phyloP scores from a whole-genome alignment of 768 basidiomycete genomes.

The Russula ochroleuca region DNA sequence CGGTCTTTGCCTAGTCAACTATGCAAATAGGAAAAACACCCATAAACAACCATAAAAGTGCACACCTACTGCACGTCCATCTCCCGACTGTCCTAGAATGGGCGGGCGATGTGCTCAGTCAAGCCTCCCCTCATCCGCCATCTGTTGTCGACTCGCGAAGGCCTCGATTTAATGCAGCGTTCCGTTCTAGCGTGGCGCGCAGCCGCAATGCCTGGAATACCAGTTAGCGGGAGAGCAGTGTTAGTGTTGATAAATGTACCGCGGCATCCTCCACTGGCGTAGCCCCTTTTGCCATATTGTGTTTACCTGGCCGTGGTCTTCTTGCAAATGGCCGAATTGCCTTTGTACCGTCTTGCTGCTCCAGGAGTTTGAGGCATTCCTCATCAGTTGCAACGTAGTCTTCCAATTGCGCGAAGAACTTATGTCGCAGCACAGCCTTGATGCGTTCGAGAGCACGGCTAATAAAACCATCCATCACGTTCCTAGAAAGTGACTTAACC shows the following conservation, averaged over 20 bases:
- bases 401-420: conserved; percentile 74
- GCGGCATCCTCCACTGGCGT: conserved; percentile 79
- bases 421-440: conserved; percentile 78
- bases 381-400: conserved; percentile 68
- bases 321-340: conserved; percentile 43
- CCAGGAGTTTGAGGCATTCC: conserved; percentile 64
- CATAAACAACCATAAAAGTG: conserved; percentile 26
- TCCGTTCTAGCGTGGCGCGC: conserved; percentile 44
- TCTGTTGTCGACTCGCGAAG: conserved; percentile 18
- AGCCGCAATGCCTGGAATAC: conserved; percentile 57
- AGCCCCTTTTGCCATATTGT: conserved; percentile 88
- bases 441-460: conserved; percentile 74
- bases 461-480: conserved; percentile 87
- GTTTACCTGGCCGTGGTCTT: conserved; percentile 62
- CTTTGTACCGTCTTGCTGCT: conserved; percentile 34
- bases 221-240: background rate
- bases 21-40: conserved; percentile 30
- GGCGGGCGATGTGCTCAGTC: background rate
- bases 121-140: conserved; percentile 4
- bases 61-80: background rate
- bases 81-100: background rate
- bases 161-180: conserved; percentile 19
- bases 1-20: conserved; percentile 22
- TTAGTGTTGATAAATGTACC: conserved; percentile 40
- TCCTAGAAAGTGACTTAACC: conserved; percentile 42